phyloP scores from a whole-genome alignment of 129 eudicot genomes.

The Glebionis coronaria region DNA sequence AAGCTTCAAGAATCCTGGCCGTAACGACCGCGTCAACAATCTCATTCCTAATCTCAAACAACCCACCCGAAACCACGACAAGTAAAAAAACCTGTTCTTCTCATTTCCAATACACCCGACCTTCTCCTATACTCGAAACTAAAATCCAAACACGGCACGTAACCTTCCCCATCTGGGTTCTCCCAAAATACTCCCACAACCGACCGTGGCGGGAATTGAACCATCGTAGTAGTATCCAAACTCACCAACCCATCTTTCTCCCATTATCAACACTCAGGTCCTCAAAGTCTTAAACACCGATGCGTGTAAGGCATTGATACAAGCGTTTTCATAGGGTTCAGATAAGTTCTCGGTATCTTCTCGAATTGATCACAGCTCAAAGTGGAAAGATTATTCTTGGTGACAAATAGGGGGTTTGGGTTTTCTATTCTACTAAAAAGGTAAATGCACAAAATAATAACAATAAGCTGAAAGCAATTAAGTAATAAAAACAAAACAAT shows the following conservation, averaged over 20 bases:
- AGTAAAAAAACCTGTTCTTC: slow-evolving; percentile 55
- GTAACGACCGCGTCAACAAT: slow-evolving; percentile 74
- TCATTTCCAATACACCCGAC: slow-evolving; percentile 45
- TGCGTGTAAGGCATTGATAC: slow-evolving; percentile 31
- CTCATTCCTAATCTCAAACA: slow-evolving; percentile 65
- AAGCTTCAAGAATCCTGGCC: slow-evolving; percentile 71
- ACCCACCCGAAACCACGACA: no score
- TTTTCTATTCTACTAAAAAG: no score
- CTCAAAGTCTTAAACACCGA: slow-evolving; percentile 23
- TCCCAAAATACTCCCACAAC: slow-evolving; percentile 45
- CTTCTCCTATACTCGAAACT: no score
- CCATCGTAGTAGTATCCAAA: slow-evolving; percentile 40
- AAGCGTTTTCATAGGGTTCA: no score
- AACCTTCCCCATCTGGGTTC: slow-evolving; percentile 71
- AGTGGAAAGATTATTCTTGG: no score
- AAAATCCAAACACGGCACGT: no score
- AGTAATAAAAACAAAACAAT: no score
- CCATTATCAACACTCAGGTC: slow-evolving; percentile 18
- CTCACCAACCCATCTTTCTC: slow-evolving; percentile 22
- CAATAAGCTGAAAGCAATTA: no score
- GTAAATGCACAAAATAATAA: no score
- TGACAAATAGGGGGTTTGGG: no score
- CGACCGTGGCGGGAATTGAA: slow-evolving; percentile 54
- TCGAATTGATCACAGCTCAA: no score
- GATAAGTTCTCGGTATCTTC: no score